Percentiles rank a stretch among this genome's conserved stretches.
Evolutionary conservation across 106 monocot genomes (phyloP).

Genomic region (Dendrobium nobile): DNA sequence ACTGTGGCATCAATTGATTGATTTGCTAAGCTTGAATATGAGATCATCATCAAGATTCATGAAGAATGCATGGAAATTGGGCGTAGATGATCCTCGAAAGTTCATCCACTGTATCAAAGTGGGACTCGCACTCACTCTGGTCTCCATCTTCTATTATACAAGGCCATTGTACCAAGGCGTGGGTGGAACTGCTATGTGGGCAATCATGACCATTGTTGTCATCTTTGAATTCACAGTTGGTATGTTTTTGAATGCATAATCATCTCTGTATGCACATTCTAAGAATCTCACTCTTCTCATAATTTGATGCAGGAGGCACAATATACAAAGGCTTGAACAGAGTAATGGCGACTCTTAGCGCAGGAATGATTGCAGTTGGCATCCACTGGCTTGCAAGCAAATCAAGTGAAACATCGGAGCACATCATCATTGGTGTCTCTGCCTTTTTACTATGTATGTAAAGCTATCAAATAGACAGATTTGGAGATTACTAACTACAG

Average conservation of each 20-base stretch:
- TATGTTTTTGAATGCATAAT: conserved; percentile 9
- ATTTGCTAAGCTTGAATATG: not conserved
- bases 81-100: conserved; percentile 44
- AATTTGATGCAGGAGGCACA: conserved; percentile 41
- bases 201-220: conserved; percentile 50
- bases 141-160: conserved; percentile 56
- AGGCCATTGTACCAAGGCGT: conserved; percentile 42
- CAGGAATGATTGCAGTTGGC: conserved; percentile 36
- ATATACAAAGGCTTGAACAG: conserved; percentile 65
- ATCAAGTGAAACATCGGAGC: conserved; percentile 19
- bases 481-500: not conserved
- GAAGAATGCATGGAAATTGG: conserved; percentile 30
- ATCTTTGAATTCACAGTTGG: conserved; percentile 66
- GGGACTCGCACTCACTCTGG: conserved; percentile 34
- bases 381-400: conserved; percentile 14
- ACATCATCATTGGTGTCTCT: conserved; percentile 28
- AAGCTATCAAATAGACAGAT: not conserved
- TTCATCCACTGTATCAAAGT: conserved; percentile 45
- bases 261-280: not conserved
- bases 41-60: conserved; percentile 6
- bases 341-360: conserved; percentile 32
- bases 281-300: not conserved
- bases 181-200: conserved; percentile 54
- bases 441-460: conserved; percentile 48
- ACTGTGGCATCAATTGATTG: not conserved